phyloP scores from a whole-genome alignment of 2,329 filamentous ascomycete species.

The Pezicula radicicola region DNA sequence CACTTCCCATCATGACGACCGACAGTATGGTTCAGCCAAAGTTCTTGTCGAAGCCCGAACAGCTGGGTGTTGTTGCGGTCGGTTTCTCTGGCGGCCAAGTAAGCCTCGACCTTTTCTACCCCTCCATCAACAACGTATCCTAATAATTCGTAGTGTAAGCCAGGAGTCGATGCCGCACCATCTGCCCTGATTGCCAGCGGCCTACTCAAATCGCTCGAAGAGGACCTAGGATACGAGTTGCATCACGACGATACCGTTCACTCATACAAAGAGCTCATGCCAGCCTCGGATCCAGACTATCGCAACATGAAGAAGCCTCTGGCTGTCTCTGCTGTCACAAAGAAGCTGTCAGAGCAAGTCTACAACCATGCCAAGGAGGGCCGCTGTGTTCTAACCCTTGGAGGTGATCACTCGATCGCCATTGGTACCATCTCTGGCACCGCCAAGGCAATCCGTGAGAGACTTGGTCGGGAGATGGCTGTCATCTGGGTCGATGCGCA shows the following conservation, averaged over 20 bases:
- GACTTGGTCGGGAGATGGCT: slow-evolving; percentile 78
- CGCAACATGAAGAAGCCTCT: slow-evolving; percentile 93
- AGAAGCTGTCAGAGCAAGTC: slow-evolving; percentile 76
- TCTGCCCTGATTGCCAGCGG: slow-evolving; percentile 85
- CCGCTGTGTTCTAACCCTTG: slow-evolving; percentile 86
- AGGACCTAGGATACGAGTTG: slow-evolving; percentile 86
- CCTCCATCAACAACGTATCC: slow-evolving; percentile 2
- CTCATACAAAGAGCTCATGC: slow-evolving; percentile 73
- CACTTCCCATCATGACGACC: slow-evolving; percentile 24
- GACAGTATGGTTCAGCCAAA: slow-evolving; percentile 41
- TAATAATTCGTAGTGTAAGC: slow-evolving; percentile 64
- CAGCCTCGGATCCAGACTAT: slow-evolving; percentile 70
- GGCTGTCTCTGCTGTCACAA: slow-evolving; percentile 81
- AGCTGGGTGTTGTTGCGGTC: slow-evolving; percentile 89
- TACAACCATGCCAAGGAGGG: slow-evolving; percentile 83
- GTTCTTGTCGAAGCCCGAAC: slow-evolving; percentile 75
- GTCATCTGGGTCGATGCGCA: slow-evolving; percentile 99
- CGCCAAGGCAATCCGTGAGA: slow-evolving; percentile 80
- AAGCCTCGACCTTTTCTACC: slow-evolving; percentile 28
- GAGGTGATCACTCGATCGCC: slow-evolving; percentile 94
- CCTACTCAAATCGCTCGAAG: slow-evolving; percentile 75
- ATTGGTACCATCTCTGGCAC: slow-evolving; percentile 90
- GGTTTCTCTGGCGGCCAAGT: slow-evolving; percentile 97
- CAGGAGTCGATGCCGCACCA: slow-evolving; percentile 87
- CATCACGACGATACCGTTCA: slow-evolving; percentile 82